Evolutionary conservation across 2,329 filamentous ascomycete species (phyloP).

Genomic region (Colletotrichum magnum): DNA sequence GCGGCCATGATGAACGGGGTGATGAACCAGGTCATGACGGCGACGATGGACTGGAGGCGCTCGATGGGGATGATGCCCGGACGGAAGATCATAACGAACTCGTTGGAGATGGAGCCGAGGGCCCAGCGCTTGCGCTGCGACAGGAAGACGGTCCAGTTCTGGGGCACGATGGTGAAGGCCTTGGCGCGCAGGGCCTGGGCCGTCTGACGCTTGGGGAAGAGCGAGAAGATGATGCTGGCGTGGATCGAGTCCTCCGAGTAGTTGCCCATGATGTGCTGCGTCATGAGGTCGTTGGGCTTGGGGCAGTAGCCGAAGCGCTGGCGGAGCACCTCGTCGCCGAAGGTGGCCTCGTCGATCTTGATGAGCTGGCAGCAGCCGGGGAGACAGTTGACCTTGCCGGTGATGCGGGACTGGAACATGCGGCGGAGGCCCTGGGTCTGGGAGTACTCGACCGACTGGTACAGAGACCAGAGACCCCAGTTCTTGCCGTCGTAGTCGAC

Average conservation of each 20-base stretch:
- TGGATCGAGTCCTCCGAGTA: slow-evolving; percentile 66
- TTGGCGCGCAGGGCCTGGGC: slow-evolving; percentile 62
- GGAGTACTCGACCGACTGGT: slow-evolving; percentile 64
- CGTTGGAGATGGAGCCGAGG: slow-evolving; percentile 62
- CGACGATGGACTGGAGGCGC: slow-evolving; percentile 59
- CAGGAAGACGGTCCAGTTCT: slow-evolving; percentile 61
- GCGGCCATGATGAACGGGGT: slow-evolving; percentile 61
- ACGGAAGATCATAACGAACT: slow-evolving; percentile 63
- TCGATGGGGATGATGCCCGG: slow-evolving; percentile 59
- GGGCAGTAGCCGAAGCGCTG: slow-evolving; percentile 64
- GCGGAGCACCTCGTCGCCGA: slow-evolving; percentile 61
- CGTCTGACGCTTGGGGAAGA: slow-evolving; percentile 59
- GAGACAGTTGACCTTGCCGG: slow-evolving; percentile 64
- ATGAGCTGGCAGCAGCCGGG: slow-evolving; percentile 66
- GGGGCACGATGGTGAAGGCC: slow-evolving; percentile 62
- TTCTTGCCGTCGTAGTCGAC: slow-evolving; percentile 59
- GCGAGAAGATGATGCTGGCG: slow-evolving; percentile 62
- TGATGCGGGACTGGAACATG: slow-evolving; percentile 64
- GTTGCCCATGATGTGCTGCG: slow-evolving; percentile 63
- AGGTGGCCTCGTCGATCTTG: slow-evolving; percentile 63
- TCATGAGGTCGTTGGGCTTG: slow-evolving; percentile 63
- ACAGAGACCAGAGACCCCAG: slow-evolving; percentile 61
- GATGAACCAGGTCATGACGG: slow-evolving; percentile 62
- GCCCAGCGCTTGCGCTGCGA: slow-evolving; percentile 65
- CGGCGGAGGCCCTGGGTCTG: slow-evolving; percentile 62